Evolutionary conservation across 192 early-diverging fungal species (phyloP), one percentile per base, ranked within the genome.

Genomic region (Podila minutissima): DNA sequence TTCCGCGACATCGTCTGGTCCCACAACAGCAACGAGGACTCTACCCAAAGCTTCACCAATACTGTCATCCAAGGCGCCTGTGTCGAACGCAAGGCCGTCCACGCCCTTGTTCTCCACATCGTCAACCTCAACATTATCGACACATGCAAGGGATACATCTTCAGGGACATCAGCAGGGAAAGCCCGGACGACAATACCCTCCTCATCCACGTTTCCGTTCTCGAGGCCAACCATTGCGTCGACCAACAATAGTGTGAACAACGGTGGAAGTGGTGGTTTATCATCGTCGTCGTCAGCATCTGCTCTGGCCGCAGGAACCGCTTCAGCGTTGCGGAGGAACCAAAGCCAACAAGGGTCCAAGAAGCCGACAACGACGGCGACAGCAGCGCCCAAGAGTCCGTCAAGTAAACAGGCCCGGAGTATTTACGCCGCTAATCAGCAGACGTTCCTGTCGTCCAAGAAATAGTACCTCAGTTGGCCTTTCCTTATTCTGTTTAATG

Each of bases 1-100:
- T 60, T 29, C 50, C 3, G 33, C 12, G 0, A 20, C 37, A 8
- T 51, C 46, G 10, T 24, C 66, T 20, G 33, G 29, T 15, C 2
- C 70, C 35, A 7, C 70, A 58, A 33, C 37, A 62, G 37, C 57
- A 38, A 26, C 41, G 32, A 63, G 37, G 31, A 38, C 62, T n/a
- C 62, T 22, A 7, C 37, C 20, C 31, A 63, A 19, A 35, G 2
- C 62, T n/a, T 37, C 29, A n/a, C 5, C 29, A 37, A 7, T 33
- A 63, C 4, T n/a, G 13, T 11, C 32, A 22, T n/a, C 62, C 17
- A n/a, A 10, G 5, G 62, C 62, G 33, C 28, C 62, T 37, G 53
- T 26, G 24, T 26, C 6, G 53, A 55, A 55, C 4, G 1, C 53
- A 24, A 6, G 53, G 53, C 53, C 53, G 4, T 55, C 53, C 6